Evolutionary conservation across 2,329 filamentous ascomycete species (phyloP).

Genomic region (Phaeosphaeria sp.): DNA sequence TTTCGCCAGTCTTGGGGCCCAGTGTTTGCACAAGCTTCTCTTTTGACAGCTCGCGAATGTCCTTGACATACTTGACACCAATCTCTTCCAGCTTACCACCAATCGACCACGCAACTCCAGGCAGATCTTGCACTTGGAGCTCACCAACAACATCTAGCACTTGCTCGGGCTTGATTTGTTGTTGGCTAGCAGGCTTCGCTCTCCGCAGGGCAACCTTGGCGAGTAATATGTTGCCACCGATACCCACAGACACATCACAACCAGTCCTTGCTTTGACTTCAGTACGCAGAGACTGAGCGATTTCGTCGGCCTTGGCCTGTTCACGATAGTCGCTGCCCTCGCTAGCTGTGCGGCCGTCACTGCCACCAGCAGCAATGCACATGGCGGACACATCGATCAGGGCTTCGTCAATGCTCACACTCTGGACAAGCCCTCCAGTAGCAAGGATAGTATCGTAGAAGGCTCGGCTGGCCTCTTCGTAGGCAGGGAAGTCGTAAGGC

Average conservation of each 20-base stretch:
- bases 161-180: constrained; percentile 83
- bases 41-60: constrained; percentile 77
- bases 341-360: constrained; percentile 67
- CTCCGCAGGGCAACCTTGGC: constrained; percentile 90
- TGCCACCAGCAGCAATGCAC: constrained; percentile 70
- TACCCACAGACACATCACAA: constrained; percentile 78
- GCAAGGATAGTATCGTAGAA: constrained; percentile 88
- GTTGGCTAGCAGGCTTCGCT: constrained; percentile 93
- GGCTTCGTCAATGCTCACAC: constrained; percentile 95
- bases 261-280: constrained; percentile 6
- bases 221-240: constrained; percentile 86
- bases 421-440: constrained; percentile 85
- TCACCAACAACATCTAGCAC: constrained; percentile 77
- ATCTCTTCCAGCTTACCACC: constrained; percentile 87
- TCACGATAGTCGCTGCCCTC: constrained; percentile 78
- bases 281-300: constrained; percentile 71
- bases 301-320: constrained; percentile 76
- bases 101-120: constrained; percentile 91
- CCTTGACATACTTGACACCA: constrained; percentile 80
- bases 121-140: constrained; percentile 79
- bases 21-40: constrained; percentile 76
- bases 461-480: constrained; percentile 85
- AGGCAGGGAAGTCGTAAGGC: constrained; percentile 94
- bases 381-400: constrained; percentile 80
- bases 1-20: constrained; percentile 92